Evolutionary conservation across 371 early-diverging fungal genomes (phyloP).

Genomic region (Actinomortierella ambigua): DNA sequence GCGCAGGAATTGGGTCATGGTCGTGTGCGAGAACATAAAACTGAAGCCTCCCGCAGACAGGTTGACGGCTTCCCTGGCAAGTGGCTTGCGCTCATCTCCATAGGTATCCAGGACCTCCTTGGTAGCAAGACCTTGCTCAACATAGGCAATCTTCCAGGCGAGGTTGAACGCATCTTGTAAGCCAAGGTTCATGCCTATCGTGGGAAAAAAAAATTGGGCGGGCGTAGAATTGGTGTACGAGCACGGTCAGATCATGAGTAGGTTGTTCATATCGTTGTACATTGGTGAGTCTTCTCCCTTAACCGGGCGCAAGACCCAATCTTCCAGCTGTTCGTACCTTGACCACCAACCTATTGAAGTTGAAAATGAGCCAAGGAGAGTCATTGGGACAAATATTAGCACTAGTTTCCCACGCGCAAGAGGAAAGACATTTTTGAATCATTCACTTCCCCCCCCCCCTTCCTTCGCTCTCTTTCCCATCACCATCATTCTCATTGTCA

Average conservation of each 20-base stretch:
- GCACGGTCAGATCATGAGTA: no score
- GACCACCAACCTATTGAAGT: no score
- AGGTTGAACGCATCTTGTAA: conserved; percentile 39
- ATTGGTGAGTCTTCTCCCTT: no score
- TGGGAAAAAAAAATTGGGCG: no score
- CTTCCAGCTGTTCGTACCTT: no score
- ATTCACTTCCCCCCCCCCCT: background rate
- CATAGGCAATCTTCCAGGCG: conserved; percentile 38
- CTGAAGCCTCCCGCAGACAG: conserved; percentile 11
- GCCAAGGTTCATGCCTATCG: conserved; percentile 42
- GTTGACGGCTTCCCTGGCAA: conserved; percentile 19
- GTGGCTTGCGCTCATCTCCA: conserved; percentile 28
- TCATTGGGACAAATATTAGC: no score
- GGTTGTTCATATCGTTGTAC: no score
- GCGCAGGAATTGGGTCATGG: conserved; percentile 1
- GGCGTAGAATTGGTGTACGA: no score
- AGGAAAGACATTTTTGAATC: background rate
- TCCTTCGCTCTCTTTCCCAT: background rate
- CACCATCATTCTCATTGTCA: conserved; percentile 11
- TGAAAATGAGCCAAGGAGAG: no score
- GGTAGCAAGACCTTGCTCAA: conserved; percentile 33
- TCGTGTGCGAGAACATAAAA: background rate
- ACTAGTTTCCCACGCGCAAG: no score
- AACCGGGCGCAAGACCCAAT: no score
- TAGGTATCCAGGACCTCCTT: conserved; percentile 22